Evolutionary conservation across 768 basidiomycete genomes (phyloP), one percentile per base, ranked within the genome.

Genomic region (Strobilomyces echinocephalus): DNA sequence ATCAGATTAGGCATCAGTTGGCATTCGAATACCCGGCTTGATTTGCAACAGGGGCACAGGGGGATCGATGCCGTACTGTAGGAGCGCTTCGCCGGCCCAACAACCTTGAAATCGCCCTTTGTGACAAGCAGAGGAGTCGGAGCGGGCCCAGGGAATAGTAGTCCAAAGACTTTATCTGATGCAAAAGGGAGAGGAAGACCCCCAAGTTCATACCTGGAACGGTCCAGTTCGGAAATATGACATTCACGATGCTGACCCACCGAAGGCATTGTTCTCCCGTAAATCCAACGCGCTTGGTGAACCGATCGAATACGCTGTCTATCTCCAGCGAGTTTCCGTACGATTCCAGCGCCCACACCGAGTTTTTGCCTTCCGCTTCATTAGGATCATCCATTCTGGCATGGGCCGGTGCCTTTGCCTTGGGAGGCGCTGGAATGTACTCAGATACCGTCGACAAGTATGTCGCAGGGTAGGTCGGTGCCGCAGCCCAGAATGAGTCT

Each of bases 1-100:
- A 97, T 93, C 49, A 97, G 73, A 65, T 93, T 91, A 2, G 95
- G 95, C 84, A 95, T 95, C 49, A 97, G 76, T 68, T 98, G 95
- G 62, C 88, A 88, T 68, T 98, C 95, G 67, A 97, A 98, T 20
- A 86, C 79, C 15, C 92, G 80, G 41, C 72, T 73, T 3, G 80
- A 76, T 35, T 75, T 72, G 72, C 95, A 98, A 14, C 71, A 63
- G 2, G 83, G 75, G 66, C 95, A 98, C 0, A 69, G 55, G 0
- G 87, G 82, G 30, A 93, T 72, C 8, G 75, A 68, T 1, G 74
- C 62, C 5, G 82, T 71, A 42, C 76, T 69, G 70, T 85, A 97
- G 0, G 72, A 71, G 40, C 82, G 76, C 60, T 78, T 80, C 36
- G 68, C 67, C 26, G 65, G 53, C 20, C 57, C 55, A 2, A 74